Conservation (phyloP, 805 yeast genomes). For the Lipomyces oligophaga region DNA sequence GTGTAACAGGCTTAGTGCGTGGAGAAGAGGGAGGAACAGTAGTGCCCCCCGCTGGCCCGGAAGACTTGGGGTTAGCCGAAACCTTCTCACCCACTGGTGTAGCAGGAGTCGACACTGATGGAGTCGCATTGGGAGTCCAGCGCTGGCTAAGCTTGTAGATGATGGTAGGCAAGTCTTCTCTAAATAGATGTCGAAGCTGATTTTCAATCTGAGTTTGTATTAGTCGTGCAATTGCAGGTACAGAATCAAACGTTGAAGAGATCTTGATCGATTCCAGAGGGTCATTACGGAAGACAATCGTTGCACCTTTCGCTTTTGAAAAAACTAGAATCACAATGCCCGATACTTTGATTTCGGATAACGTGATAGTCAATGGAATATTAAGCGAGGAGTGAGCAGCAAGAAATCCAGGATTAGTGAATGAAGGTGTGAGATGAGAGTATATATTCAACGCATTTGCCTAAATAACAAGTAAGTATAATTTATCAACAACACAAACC, state of each 20-base stretch:
- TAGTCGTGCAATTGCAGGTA: slow-evolving; percentile 77
- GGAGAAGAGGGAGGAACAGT: slow-evolving; percentile 25
- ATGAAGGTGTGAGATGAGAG: slow-evolving; percentile 43
- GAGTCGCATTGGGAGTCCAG: slow-evolving; percentile 46
- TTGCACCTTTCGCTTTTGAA: slow-evolving; percentile 74
- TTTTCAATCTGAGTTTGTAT: slow-evolving; percentile 77
- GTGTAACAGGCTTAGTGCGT: slow-evolving; percentile 41
- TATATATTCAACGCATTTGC: slow-evolving; percentile 79
- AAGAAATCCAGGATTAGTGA: slow-evolving; percentile 63
- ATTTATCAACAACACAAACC: background rate
- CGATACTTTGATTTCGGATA: slow-evolving; percentile 65
- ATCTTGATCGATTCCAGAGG: slow-evolving; percentile 81
- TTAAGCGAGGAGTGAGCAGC: slow-evolving; percentile 65
- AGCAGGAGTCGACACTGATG: slow-evolving; percentile 9
- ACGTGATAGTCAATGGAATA: slow-evolving; percentile 70
- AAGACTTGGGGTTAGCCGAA: slow-evolving; percentile 20
- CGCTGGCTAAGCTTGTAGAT: slow-evolving; percentile 70
- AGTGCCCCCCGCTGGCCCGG: slow-evolving; percentile 29
- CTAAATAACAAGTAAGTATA: slow-evolving; percentile 46
- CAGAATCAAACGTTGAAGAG: slow-evolving; percentile 79
- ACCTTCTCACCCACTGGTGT: slow-evolving; percentile 17
- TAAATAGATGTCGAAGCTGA: slow-evolving; percentile 72
- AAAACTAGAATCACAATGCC: slow-evolving; percentile 85
- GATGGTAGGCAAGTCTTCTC: slow-evolving; percentile 79
- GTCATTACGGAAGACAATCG: slow-evolving; percentile 83